These are phyloP conservation scores for Fusarium haematococcum DNA, from an alignment of 2,329 filamentous ascomycete genomes.

Conservation along the genomic window DNA sequence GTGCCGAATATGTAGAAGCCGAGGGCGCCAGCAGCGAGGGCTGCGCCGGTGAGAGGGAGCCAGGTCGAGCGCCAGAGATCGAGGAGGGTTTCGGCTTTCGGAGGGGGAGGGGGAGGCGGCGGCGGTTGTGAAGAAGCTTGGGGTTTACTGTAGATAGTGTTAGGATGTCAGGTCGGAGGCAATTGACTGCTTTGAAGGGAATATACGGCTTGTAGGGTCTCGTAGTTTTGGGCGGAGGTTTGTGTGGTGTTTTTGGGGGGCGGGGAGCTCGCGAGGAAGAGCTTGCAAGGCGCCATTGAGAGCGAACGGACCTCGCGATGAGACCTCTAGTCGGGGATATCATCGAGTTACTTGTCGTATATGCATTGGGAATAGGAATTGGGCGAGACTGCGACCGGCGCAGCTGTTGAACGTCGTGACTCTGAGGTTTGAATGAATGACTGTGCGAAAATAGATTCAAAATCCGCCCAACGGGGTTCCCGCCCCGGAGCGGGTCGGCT, in stretches of 20 bases:
- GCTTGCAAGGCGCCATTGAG: constrained; percentile 48
- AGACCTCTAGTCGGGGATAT: constrained; percentile 46
- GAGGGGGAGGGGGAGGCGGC: constrained; percentile 30
- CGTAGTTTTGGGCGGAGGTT: constrained; percentile 39
- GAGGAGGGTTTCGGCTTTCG: constrained; percentile 49
- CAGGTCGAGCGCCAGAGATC: constrained; percentile 54
- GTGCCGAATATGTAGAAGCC: constrained; percentile 61
- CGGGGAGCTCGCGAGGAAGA: constrained; percentile 41
- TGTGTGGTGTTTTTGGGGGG: constrained; percentile 32
- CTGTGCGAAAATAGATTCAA: constrained; percentile 2
- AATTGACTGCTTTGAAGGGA: background rate
- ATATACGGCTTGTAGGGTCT: constrained; percentile 49
- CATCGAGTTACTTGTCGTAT: constrained; percentile 44
- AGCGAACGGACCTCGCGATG: constrained; percentile 17
- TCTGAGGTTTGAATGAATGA: background rate
- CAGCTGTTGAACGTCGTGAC: background rate
- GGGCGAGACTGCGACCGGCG: background rate
- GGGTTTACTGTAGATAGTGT: constrained; percentile 30
- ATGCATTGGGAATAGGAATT: background rate
- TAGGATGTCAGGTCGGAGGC: constrained; percentile 2
- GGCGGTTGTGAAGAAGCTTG: constrained; percentile 12
- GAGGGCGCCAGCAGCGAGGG: constrained; percentile 58
- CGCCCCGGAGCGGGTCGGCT: constrained; percentile 35
- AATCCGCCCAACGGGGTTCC: constrained; percentile 21
- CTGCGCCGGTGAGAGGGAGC: constrained; percentile 60